Evolutionary conservation across 2,329 filamentous ascomycete species (phyloP).

Genomic region (Ceratocystis smalleyi): DNA sequence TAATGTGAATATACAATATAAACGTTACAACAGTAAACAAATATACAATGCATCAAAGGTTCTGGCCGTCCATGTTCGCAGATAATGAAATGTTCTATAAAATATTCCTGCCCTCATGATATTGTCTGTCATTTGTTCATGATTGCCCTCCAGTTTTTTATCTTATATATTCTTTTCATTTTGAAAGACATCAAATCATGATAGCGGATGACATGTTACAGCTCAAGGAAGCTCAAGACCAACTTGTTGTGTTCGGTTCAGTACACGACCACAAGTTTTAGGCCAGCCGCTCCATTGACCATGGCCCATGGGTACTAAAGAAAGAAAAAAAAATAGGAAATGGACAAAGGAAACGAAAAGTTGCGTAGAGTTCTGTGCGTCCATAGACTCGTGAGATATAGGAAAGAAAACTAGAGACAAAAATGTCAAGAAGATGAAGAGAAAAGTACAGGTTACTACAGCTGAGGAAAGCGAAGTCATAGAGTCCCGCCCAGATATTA

Average conservation of each 20-base stretch:
- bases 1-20: no score
- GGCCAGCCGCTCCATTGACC: background rate
- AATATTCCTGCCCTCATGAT: background rate
- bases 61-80: background rate
- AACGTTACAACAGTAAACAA: no score
- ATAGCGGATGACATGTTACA: background rate
- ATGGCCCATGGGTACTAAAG: background rate
- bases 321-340: slow-evolving; percentile 4
- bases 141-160: background rate
- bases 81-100: slow-evolving; percentile 3
- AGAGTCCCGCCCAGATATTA: background rate
- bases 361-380: background rate
- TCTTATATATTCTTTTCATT: background rate
- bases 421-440: background rate
- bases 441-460: background rate
- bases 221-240: background rate
- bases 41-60: background rate
- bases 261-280: background rate
- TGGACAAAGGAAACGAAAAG: background rate
- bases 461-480: background rate
- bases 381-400: slow-evolving; percentile 6
- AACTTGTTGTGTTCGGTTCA: background rate
- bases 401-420: background rate
- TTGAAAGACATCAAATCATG: background rate
- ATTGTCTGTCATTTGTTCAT: background rate